These are phyloP conservation scores for Fermentozyma sake DNA, from an alignment of 1,139 yeast species.

Conservation along the genomic window DNA sequence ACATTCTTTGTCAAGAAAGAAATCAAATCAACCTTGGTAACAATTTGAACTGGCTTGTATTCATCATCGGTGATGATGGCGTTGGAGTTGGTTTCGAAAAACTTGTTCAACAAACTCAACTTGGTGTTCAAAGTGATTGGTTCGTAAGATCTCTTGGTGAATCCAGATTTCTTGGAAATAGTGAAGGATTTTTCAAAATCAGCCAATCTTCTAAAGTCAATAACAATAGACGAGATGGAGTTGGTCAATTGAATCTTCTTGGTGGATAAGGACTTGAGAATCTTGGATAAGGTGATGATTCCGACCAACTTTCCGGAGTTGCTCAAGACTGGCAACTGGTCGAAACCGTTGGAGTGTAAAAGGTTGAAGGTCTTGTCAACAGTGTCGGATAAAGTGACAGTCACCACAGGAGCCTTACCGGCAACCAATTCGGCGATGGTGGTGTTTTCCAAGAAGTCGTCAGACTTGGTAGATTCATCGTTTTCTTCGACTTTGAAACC, in stretches of 20 bases:
- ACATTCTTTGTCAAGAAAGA: constrained; percentile 51
- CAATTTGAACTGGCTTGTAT: constrained; percentile 75
- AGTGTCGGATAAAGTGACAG: constrained; percentile 61
- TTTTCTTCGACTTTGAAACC: constrained; percentile 55
- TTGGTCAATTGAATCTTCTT: constrained; percentile 58
- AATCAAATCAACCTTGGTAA: constrained; percentile 81
- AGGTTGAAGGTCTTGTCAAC: constrained; percentile 66
- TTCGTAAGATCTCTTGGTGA: constrained; percentile 62
- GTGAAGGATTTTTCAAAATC: constrained; percentile 65
- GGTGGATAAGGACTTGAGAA: constrained; percentile 64
- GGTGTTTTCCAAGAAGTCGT: constrained; percentile 43
- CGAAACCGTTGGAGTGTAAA: constrained; percentile 75
- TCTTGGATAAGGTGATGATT: constrained; percentile 70
- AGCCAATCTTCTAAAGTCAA: constrained; percentile 71
- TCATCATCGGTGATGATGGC: constrained; percentile 76
- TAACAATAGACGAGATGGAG: constrained; percentile 58
- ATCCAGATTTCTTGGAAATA: constrained; percentile 56
- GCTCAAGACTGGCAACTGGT: constrained; percentile 77
- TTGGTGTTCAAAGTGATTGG: constrained; percentile 68
- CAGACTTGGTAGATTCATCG: constrained; percentile 44
- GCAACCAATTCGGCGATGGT: constrained; percentile 65
- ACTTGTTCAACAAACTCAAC: constrained; percentile 64
- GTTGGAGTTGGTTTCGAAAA: constrained; percentile 83
- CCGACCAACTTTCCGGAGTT: constrained; percentile 64
- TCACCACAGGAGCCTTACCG: constrained; percentile 72